Evolutionary conservation across 805 yeast genomes (phyloP), one percentile per base, ranked within the genome.

Genomic region (Grigorovia humatica): DNA sequence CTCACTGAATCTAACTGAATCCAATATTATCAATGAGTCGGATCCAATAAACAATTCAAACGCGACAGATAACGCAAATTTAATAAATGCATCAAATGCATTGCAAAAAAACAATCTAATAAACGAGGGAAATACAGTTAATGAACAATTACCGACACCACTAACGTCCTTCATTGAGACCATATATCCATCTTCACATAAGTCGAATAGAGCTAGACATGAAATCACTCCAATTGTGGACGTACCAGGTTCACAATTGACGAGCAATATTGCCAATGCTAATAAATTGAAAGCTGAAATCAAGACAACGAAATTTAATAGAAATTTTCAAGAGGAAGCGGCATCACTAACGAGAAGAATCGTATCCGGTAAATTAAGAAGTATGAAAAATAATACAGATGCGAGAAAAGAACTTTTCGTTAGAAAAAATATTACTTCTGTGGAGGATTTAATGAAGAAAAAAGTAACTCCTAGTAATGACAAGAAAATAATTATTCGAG

Each of bases 131-230:
- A 38, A 46, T 38, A 41, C 23, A 20, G 19, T 11, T 1, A 43
- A 43, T 43, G 45, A 43, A 13, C 44, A 38, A 17, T 23, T 49
- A 27, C 51, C 51, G 3, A 49, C 51, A 9, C 51, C 51, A 19
- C n/a, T 49, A 42, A 49, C 43, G 7, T 49, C 51, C 9, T 49
- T 49, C 27, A 45, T 49, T 19, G 51, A 49, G 23, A 44, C 44
- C 2, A 44, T 49, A 3, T 49, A 49, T 18, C 47, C 51, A 44
- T 11, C 45, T 32, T 44, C 51, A 18, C 30, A 20, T 19, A 18
- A 42, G 9, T 29, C 19, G 30, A 48, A 41, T 19, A 29, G 29
- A 19, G 35, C 18, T 12, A 32, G 43, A 7, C 50, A 48, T 2
- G 46, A 48, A 19, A 48, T 48, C 4, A 19, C 27, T 9, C 44